A percentile compares a stretch with the other conserved stretches of the same genome.
These are phyloP conservation scores for Linnemannia schmuckeri DNA, from an alignment of 192 early-diverging fungal genomes.

Conservation along the genomic window DNA sequence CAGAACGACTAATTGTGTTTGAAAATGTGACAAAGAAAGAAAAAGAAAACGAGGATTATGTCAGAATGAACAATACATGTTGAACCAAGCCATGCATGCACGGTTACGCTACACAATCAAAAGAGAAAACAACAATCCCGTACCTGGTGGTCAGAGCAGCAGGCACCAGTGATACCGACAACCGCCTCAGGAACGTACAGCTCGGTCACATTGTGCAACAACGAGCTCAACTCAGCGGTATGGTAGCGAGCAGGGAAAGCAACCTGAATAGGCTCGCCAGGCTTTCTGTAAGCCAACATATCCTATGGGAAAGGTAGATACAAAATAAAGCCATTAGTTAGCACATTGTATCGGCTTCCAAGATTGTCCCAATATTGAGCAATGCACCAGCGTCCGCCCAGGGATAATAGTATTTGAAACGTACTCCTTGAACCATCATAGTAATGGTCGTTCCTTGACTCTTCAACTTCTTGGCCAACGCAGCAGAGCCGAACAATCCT, in stretches of 20 bases:
- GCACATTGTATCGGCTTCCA: not conserved
- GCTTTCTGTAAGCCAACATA: constrained; percentile 60
- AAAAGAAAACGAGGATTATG: not conserved
- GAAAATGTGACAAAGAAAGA: not conserved
- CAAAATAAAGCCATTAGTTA: not conserved
- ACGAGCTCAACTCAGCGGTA: constrained; percentile 47
- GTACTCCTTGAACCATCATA: constrained; percentile 60
- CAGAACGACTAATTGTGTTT: constrained; percentile 46
- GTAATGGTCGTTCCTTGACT: constrained; percentile 38
- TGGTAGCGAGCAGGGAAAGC: constrained; percentile 58
- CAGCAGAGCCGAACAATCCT: constrained; percentile 59
- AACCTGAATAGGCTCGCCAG: constrained; percentile 60
- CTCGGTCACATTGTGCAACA: constrained; percentile 54
- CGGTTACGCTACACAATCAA: not conserved
- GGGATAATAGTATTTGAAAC: not conserved
- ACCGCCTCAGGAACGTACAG: constrained; percentile 56
- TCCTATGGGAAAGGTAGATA: constrained; percentile 17
- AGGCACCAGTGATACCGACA: constrained; percentile 54
- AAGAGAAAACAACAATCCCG: not conserved
- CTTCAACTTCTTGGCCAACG: constrained; percentile 52
- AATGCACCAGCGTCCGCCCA: not conserved
- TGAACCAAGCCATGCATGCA: not conserved
- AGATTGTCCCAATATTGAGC: not conserved
- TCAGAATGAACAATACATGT: not conserved
- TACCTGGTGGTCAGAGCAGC: constrained; percentile 62